Evolutionary conservation across 2,329 filamentous ascomycete species (phyloP).

Genomic region (Aureobasidium sp.): DNA sequence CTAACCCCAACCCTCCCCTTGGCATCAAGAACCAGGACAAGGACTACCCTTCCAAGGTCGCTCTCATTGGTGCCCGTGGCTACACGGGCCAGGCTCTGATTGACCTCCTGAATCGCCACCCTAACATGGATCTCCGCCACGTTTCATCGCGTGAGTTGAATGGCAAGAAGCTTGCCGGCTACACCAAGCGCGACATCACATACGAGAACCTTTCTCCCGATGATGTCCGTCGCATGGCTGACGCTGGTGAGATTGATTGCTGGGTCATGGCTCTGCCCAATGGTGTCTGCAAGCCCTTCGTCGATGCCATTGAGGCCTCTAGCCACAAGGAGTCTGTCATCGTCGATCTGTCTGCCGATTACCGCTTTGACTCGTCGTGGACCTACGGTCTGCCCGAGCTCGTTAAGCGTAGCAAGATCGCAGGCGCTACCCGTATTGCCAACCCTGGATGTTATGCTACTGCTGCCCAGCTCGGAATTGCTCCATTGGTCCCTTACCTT

Average conservation of each 20-base stretch:
- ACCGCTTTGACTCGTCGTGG: slow-evolving; percentile 80
- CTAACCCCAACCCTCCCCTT: slow-evolving; percentile 84
- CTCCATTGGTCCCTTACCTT: slow-evolving; percentile 71
- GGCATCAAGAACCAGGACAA: slow-evolving; percentile 85
- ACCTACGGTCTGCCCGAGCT: slow-evolving; percentile 88
- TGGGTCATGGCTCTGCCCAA: slow-evolving; percentile 98
- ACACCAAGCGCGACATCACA: slow-evolving; percentile 81
- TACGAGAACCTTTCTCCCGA: slow-evolving; percentile 88
- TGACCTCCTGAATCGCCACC: slow-evolving; percentile 77
- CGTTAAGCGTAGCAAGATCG: slow-evolving; percentile 67
- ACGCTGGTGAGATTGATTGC: slow-evolving; percentile 78
- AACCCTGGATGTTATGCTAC: slow-evolving; percentile 97
- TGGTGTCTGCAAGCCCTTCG: slow-evolving; percentile 86
- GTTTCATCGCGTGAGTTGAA: slow-evolving; percentile 90
- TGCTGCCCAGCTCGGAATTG: slow-evolving; percentile 80
- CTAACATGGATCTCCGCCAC: slow-evolving; percentile 80
- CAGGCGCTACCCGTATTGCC: slow-evolving; percentile 71
- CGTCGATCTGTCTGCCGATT: slow-evolving; percentile 93
- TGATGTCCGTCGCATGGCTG: slow-evolving; percentile 78
- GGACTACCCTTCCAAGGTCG: slow-evolving; percentile 68
- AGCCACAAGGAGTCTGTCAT: slow-evolving; percentile 66
- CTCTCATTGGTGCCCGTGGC: slow-evolving; percentile 83
- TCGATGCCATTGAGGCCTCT: slow-evolving; percentile 75
- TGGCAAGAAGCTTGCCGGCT: slow-evolving; percentile 80
- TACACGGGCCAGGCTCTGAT: slow-evolving; percentile 93